Conservation (phyloP, 352 stramenopile genomes). For the Phytopythium boreale region DNA sequence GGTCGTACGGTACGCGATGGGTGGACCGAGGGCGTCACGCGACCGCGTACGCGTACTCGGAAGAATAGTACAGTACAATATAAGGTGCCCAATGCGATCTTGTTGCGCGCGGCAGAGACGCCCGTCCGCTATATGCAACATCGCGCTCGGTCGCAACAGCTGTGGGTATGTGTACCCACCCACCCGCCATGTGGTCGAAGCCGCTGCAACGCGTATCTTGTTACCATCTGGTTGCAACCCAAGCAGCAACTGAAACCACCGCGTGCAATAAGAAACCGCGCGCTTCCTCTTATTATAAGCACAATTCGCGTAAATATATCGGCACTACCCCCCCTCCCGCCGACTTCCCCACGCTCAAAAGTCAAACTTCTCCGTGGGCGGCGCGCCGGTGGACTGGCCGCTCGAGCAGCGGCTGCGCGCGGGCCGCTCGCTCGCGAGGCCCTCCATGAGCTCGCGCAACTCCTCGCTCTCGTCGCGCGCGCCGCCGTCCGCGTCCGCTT, state of each 20-base stretch:
- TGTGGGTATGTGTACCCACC: background rate
- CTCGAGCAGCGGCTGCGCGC: conserved; percentile 49
- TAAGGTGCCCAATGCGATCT: background rate
- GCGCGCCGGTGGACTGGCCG: conserved; percentile 48
- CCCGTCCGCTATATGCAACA: background rate
- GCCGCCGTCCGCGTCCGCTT: conserved; percentile 7
- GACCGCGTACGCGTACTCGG: no score
- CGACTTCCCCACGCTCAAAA: conserved; percentile 36
- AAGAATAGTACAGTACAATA: background rate
- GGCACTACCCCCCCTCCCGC: background rate
- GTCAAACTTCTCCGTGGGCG: conserved; percentile 47
- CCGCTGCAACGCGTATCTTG: background rate
- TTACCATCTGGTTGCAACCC: background rate
- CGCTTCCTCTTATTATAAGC: no score
- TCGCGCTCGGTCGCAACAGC: no score
- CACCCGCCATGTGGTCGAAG: background rate
- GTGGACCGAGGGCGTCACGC: background rate
- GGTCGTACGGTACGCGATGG: background rate
- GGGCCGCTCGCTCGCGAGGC: conserved; percentile 33
- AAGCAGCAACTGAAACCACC: no score
- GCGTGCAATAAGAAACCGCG: no score
- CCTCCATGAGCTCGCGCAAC: conserved; percentile 57
- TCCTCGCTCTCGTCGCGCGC: conserved; percentile 50
- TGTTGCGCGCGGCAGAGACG: background rate
- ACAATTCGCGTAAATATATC: no score